Base-by-base conservation (phyloP, 495 filamentous ascomycete species). In the Penicillium cataractarum region DNA sequence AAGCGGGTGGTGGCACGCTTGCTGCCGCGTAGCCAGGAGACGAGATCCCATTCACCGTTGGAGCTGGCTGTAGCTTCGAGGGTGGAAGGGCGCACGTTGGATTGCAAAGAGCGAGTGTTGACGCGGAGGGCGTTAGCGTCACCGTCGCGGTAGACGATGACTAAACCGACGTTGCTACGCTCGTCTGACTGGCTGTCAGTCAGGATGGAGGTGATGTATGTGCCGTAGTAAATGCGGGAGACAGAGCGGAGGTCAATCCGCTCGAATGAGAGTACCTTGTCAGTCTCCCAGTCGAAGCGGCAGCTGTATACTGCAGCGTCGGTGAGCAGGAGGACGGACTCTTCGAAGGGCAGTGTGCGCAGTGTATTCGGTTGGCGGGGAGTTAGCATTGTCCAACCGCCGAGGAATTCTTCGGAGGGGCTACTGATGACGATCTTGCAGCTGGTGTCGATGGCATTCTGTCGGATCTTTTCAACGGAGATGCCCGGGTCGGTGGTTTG, bases 231-330 rank as follows among this genome's bases (percentile, higher is more conserved):
- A 50, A 99, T 87, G 48, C 82, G 81, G 1, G 79, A 78, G 29
- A 98, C 76, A 52, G 90, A 88, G 7, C 84, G 82, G 32, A 97
- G 80, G 57, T 89, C 88, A 13, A 97, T 87, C n/a, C 93, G 81
- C 74, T 96, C 92, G 67, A 97, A 97, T 0, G 88, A 91, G 1
- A 87, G 84, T 0, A 97, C 91, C 74, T 97, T 97, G 78, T 97
- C 93, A 5, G 91, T 85, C 62, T 89, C 89, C 90, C 92, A 97
- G 75, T 97, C 93, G 64, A 97, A 94, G 19, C 90, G 84, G 69
- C 93, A 96, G 51, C 88, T 86, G 68, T 97, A 99, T 6, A 97
- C 72, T 2, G 92, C 93, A 6, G 81, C 79, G 57, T 96, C 88
- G 6, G 94, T 99, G 8, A 99, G 80, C 3, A 99, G 81, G 2